phyloP scores from a whole-genome alignment of 768 basidiomycete genomes.

The Clitopilus hobsonii region DNA sequence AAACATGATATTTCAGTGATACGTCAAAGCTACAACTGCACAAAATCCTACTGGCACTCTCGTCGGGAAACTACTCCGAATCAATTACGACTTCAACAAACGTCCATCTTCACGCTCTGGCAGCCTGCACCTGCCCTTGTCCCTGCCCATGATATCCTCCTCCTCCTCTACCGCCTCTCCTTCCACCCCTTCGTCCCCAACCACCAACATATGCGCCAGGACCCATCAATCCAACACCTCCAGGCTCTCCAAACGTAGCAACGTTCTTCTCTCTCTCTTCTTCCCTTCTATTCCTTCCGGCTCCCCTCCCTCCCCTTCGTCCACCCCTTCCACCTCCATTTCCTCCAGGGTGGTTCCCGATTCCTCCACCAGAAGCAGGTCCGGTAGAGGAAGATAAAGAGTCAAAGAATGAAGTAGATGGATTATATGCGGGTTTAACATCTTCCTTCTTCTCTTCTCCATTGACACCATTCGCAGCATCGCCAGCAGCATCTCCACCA shows the following conservation, averaged over 20 bases:
- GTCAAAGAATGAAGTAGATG: constrained; percentile 79
- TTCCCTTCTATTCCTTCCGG: constrained; percentile 67
- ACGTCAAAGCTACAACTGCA: too few relatives aligned
- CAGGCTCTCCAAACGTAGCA: constrained; percentile 84
- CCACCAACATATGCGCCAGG: constrained; percentile 77
- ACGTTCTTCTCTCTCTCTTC: constrained; percentile 84
- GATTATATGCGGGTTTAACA: constrained; percentile 57
- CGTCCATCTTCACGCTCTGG: too few relatives aligned
- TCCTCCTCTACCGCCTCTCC: constrained; percentile 26
- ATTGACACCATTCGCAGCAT: constrained; percentile 21
- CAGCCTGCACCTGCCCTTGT: neutral
- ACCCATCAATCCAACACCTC: constrained; percentile 72
- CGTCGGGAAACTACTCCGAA: too few relatives aligned
- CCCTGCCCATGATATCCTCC: constrained; percentile 8
- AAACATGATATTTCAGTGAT: too few relatives aligned
- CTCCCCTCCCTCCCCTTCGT: constrained; percentile 39
- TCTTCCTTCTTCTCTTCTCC: constrained; percentile 35
- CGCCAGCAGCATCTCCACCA: constrained; percentile 24
- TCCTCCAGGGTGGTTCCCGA: constrained; percentile 22
- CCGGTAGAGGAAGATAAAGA: constrained; percentile 42
- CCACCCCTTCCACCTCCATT: constrained; percentile 28
- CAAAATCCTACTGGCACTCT: neutral
- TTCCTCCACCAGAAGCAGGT: constrained; percentile 10
- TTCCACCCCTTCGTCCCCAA: constrained; percentile 52
- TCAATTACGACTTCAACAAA: too few relatives aligned